Percentiles rank a stretch among this genome's conserved stretches.
Evolutionary conservation across 1,284 basidiomycete genomes (phyloP).

Genomic region (Ceratorhiza oryzae-sativae): DNA sequence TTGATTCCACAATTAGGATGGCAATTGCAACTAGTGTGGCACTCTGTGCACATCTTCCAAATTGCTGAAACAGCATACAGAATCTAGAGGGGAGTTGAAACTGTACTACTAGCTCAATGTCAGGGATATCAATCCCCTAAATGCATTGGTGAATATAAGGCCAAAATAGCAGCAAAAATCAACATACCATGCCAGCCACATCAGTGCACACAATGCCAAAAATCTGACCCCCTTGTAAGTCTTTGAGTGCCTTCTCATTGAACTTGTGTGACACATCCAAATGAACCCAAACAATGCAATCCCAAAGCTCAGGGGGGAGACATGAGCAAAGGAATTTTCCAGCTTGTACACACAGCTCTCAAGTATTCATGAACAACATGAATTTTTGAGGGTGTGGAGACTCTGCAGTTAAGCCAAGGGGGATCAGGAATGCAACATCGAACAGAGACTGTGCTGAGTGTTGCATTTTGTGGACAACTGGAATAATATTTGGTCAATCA

Average conservation of each 20-base stretch:
- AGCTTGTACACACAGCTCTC: no score
- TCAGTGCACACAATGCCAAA: constrained; percentile 30
- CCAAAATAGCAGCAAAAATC: not conserved
- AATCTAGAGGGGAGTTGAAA: not conserved
- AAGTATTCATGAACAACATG: no score
- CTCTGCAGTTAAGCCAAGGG: no score
- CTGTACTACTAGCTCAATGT: constrained; percentile 6
- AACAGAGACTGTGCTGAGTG: no score
- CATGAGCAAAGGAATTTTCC: no score
- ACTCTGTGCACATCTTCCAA: not conserved
- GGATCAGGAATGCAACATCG: no score
- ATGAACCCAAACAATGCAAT: constrained; percentile 18
- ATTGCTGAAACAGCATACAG: not conserved
- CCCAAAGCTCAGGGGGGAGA: not conserved
- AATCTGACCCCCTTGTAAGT: not conserved
- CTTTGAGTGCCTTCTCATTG: not conserved
- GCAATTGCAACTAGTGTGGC: not conserved
- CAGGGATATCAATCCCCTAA: constrained; percentile 23
- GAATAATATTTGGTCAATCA: no score
- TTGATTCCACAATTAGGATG: not conserved
- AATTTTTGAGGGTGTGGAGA: no score
- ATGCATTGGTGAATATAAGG: not conserved
- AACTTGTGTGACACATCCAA: not conserved
- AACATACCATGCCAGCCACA: constrained; percentile 21
- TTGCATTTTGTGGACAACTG: no score